Evolutionary conservation across 352 stramenopile species (phyloP), one percentile per base, ranked within the genome.

Genomic region (Pythium guiyangense): DNA sequence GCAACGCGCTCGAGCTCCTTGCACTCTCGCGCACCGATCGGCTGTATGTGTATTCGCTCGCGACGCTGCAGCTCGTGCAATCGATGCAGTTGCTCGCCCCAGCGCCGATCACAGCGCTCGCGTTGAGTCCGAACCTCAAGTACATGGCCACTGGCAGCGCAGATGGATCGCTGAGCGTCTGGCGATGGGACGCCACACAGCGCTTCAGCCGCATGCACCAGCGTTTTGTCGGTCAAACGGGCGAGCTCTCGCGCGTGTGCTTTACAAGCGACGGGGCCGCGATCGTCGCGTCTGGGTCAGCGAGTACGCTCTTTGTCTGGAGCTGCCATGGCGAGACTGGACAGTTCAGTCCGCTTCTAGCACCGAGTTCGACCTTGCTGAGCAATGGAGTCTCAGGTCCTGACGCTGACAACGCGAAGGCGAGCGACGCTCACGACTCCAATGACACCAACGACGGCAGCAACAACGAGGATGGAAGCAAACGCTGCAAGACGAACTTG

Each of bases 81-180:
- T 77, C 72, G 4, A 81, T 85, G 59, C 71, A 70, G 3, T 49
- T 91, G 22, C 60, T 88, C 1, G 78, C 73, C 0, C 74, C 88
- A 45, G 51, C 69, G 11, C 67, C 74, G 2, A 86, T 91, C 54
- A 73, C 67, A 1, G 59, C 72, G 29, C 62, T 89, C 26, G 54
- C 71, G 2, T 63, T 84, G 31, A 85, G 71, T 52, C 62, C 64
- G 26, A 88, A 89, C 34, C 54, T 72, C 5, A 88, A 88, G 55
- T 89, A 89, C 49, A 73, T 89, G 69, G 78, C 57, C 5, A 87
- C 78, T 9, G 80, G 78, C 11, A 71, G 77, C 2, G 53, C 57
- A 4, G 72, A 91, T 48, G 73, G 80, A 11, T 88, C 77, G 18
- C 39, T 91, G 39, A 62, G 80, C 0, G 71, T 91, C 3, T 88